A percentile compares a stretch with the other conserved stretches of the same genome.
Conservation (phyloP, 1,284 basidiomycete genomes). For the Omphalotus olearius region DNA sequence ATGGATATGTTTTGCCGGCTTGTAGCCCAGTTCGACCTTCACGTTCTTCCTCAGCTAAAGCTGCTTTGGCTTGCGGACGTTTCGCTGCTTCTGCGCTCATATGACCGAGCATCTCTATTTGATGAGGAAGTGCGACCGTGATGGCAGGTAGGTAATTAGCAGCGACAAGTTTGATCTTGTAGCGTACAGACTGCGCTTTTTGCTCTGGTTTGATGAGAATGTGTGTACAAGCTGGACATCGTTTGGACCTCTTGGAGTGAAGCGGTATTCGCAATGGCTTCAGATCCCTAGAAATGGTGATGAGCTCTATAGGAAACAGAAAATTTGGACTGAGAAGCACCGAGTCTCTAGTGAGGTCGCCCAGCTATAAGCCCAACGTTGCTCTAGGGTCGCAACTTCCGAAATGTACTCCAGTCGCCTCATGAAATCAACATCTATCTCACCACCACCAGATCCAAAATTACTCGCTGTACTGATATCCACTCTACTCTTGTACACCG, state of each 20-base stretch:
- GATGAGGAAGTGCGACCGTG: constrained; percentile 65
- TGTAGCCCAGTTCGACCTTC: constrained; percentile 45
- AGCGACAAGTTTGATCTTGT: constrained; percentile 97
- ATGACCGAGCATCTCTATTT: constrained; percentile 30
- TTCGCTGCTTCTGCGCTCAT: constrained; percentile 38
- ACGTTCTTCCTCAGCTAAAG: constrained; percentile 37
- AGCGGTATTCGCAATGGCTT: constrained; percentile 87
- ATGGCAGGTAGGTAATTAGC: constrained; percentile 91
- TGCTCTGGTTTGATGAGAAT: constrained; percentile 98
- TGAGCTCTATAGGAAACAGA: constrained; percentile 5
- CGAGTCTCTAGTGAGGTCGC: constrained; percentile 55
- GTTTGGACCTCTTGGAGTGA: constrained; percentile 90
- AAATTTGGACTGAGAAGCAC: constrained; percentile 39
- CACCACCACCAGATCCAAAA: constrained; percentile 54
- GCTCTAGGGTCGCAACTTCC: constrained; percentile 71
- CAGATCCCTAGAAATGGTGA: constrained; percentile 54
- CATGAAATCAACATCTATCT: constrained; percentile 69
- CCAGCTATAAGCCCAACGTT: constrained; percentile 84
- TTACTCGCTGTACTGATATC: constrained; percentile 54
- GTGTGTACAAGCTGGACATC: constrained; percentile 91
- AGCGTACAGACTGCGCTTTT: constrained; percentile 88
- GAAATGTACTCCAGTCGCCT: constrained; percentile 53
- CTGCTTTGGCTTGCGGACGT: constrained; percentile 40
- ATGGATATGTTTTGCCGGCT: constrained; percentile 77
- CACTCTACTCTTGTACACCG: constrained; percentile 66